A percentile compares a stretch with the other conserved stretches of the same genome.
These are phyloP conservation scores for Penicillium psychrosexuale DNA, from an alignment of 2,329 filamentous ascomycete species.

Conservation along the genomic window DNA sequence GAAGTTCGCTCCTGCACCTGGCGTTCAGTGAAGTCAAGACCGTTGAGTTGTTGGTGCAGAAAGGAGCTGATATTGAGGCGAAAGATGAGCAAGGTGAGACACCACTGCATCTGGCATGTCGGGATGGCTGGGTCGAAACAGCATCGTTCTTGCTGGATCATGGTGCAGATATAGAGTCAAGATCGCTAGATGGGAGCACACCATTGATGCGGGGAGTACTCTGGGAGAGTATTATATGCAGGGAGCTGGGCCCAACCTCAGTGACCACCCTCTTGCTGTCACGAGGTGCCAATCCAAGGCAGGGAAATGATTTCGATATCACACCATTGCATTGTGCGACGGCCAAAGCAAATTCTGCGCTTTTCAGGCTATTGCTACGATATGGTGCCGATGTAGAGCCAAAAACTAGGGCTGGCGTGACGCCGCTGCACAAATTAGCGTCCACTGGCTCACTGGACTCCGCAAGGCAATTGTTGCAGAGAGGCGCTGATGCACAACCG, in stretches of 20 bases:
- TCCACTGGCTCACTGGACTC: not conserved
- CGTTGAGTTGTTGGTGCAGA: constrained; percentile 4
- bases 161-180: constrained; percentile 12
- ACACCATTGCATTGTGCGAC: constrained; percentile 3
- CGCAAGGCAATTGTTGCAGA: not conserved
- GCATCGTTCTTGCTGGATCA: constrained; percentile 8
- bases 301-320: not conserved
- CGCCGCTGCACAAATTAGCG: constrained; percentile 4
- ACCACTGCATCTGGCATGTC: constrained; percentile 9
- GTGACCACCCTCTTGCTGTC: constrained; percentile 3
- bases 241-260: not conserved
- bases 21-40: not conserved
- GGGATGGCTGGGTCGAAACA: not conserved
- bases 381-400: constrained; percentile 1
- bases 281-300: constrained; percentile 1
- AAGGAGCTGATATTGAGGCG: constrained; percentile 2
- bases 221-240: not conserved
- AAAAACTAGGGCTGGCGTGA: not conserved
- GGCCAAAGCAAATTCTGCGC: too few relatives aligned
- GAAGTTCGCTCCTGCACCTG: constrained; percentile 4
- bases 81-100: not conserved
- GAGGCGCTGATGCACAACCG: constrained; percentile 2
- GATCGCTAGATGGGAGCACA: not conserved
- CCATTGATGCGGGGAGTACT: constrained; percentile 6
- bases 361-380: constrained; percentile 3